Evolutionary conservation across 2,329 filamentous ascomycete species (phyloP).

Genomic region (Alternaria consortialis): DNA sequence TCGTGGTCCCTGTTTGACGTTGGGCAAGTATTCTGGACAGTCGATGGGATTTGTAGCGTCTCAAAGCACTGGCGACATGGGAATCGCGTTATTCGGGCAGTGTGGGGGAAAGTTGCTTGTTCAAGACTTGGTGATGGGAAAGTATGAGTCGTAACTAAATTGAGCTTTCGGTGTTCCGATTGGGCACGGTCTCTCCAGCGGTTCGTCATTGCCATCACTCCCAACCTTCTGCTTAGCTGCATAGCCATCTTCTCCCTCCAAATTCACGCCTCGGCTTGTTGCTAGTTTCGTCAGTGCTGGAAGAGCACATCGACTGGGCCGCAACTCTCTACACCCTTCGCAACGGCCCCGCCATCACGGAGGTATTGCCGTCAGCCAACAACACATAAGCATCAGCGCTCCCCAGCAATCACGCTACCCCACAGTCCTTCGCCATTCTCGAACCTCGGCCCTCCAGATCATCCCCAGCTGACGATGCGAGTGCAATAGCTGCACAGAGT

Average conservation of each 20-base stretch:
- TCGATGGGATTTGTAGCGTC: neutral
- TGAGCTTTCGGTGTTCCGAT: constrained; percentile 19
- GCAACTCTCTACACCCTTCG: neutral
- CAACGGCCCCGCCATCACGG: neutral
- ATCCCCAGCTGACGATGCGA: constrained; percentile 47
- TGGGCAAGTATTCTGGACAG: neutral
- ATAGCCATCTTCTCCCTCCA: neutral
- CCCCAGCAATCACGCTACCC: constrained; percentile 16
- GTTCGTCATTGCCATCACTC: constrained; percentile 39
- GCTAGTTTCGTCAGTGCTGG: neutral
- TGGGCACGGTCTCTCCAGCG: constrained; percentile 18
- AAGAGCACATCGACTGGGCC: constrained; percentile 4
- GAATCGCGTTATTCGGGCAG: neutral
- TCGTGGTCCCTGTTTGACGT: neutral
- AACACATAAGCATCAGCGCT: constrained; percentile 4
- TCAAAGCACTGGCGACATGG: neutral
- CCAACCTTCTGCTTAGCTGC: constrained; percentile 38
- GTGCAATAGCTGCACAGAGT: constrained; percentile 39
- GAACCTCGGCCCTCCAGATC: constrained; percentile 34
- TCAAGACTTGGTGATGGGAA: constrained; percentile 2
- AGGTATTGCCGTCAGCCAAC: constrained; percentile 1
- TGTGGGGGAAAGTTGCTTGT: constrained; percentile 11
- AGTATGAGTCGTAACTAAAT: constrained; percentile 17
- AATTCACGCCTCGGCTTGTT: constrained; percentile 11
- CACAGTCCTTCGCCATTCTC: constrained; percentile 53